These are phyloP conservation scores for Cercophora newfieldiana DNA, from an alignment of 495 filamentous ascomycete species.

Conservation along the genomic window DNA sequence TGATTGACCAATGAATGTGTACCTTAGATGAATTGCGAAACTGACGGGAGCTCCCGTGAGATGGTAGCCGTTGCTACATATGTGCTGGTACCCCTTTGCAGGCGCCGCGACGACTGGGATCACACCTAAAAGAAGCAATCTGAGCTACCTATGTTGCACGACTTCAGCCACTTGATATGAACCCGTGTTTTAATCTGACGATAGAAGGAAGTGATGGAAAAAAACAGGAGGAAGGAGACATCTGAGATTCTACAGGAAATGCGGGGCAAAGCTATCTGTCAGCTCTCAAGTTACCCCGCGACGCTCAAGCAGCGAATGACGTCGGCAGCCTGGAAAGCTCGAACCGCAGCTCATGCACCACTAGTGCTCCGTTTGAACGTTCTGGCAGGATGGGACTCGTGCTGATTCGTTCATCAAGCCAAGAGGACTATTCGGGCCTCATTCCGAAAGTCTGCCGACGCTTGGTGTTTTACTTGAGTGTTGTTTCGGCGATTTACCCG, in stretches of 20 bases:
- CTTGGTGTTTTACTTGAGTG: slow-evolving; percentile 4
- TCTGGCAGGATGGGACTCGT: neutral
- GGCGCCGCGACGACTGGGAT: no score
- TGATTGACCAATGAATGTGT: neutral
- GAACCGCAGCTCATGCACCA: neutral
- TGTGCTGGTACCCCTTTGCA: no score
- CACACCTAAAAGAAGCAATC: no score
- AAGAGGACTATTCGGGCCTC: neutral
- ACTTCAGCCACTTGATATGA: no score
- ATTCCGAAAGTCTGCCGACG: slow-evolving; percentile 14
- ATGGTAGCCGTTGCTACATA: no score
- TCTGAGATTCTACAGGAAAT: neutral
- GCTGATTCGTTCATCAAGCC: neutral
- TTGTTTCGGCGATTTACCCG: slow-evolving; percentile 36
- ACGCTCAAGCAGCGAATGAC: neutral
- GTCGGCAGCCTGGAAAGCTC: neutral
- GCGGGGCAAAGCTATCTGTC: neutral
- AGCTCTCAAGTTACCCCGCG: neutral
- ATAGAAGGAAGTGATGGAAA: no score
- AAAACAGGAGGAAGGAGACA: neutral
- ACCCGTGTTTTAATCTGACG: no score
- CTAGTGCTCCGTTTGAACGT: neutral
- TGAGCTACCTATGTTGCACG: no score
- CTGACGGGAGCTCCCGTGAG: no score
- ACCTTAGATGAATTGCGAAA: neutral